Conservation (phyloP, 495 filamentous ascomycete species). For the Penicillium odoratum region DNA sequence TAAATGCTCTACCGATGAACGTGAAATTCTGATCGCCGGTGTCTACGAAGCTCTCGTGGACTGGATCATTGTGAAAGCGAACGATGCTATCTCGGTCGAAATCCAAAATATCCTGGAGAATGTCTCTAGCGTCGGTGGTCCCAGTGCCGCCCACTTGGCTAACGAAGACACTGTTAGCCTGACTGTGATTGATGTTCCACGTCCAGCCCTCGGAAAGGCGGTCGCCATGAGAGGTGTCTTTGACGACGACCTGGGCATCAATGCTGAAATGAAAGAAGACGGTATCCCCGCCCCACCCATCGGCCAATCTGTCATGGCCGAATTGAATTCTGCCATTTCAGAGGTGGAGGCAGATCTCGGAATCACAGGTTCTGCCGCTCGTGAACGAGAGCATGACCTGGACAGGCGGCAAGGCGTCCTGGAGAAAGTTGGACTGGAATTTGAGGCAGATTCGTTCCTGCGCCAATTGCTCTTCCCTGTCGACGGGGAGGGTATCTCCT, state of each 20-base stretch:
- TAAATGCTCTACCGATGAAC: slow-evolving; percentile 79
- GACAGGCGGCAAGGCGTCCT: slow-evolving; percentile 80
- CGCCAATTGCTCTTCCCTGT: slow-evolving; percentile 79
- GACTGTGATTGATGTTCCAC: slow-evolving; percentile 83
- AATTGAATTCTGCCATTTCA: slow-evolving; percentile 78
- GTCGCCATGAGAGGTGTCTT: slow-evolving; percentile 84
- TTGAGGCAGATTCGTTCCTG: slow-evolving; percentile 82
- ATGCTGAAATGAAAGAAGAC: slow-evolving; percentile 94
- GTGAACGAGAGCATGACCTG: slow-evolving; percentile 73
- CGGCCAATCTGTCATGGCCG: slow-evolving; percentile 75
- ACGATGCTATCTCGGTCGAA: slow-evolving; percentile 80
- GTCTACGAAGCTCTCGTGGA: slow-evolving; percentile 95
- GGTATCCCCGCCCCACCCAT: slow-evolving; percentile 70
- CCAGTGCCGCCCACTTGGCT: slow-evolving; percentile 54
- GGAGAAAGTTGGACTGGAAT: slow-evolving; percentile 79
- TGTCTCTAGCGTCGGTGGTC: slow-evolving; percentile 54
- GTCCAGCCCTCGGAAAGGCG: slow-evolving; percentile 78
- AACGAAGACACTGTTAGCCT: slow-evolving; percentile 85
- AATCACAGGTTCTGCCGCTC: slow-evolving; percentile 62
- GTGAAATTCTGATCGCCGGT: slow-evolving; percentile 76
- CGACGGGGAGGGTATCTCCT: slow-evolving; percentile 68
- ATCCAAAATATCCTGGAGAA: slow-evolving; percentile 66
- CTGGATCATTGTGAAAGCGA: slow-evolving; percentile 87
- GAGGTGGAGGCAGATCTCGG: slow-evolving; percentile 83
- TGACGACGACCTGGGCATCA: slow-evolving; percentile 88